Conservation (phyloP, 306 rosid species). For the Inga leiocalycina region DNA sequence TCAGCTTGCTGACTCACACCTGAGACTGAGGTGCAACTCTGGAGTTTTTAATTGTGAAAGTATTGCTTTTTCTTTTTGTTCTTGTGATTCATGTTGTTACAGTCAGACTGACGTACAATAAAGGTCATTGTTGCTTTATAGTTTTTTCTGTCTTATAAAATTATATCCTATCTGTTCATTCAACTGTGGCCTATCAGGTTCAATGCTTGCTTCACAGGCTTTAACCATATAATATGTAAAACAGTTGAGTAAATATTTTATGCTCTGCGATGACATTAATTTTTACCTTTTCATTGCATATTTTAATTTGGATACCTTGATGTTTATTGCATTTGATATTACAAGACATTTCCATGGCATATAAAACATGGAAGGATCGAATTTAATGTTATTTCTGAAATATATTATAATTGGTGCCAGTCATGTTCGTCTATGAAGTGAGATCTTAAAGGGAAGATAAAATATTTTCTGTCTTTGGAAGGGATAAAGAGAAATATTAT, state of each 20-base stretch:
- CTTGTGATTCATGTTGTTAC: conserved; percentile 32
- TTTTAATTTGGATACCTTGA: conserved; percentile 6
- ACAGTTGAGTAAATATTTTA: background rate
- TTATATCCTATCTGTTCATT: conserved; percentile 31
- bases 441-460: background rate
- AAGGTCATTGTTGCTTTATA: conserved; percentile 17
- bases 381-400: background rate
- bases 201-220: conserved; percentile 13
- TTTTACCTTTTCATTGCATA: background rate
- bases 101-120: background rate
- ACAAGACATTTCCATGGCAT: background rate
- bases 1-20: conserved; percentile 57
- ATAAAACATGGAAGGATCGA: background rate
- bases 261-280: background rate
- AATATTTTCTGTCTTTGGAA: background rate
- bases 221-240: background rate
- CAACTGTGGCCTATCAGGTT: conserved; percentile 6
- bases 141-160: background rate
- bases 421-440: background rate
- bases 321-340: background rate
- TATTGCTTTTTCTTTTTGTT: conserved; percentile 62
- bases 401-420: background rate
- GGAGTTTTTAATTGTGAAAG: conserved; percentile 66
- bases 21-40: conserved; percentile 86
- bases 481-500: background rate